Evolutionary conservation across 148 eudicot genomes (phyloP).

Genomic region (Mesembryanthemum crystallinum): DNA sequence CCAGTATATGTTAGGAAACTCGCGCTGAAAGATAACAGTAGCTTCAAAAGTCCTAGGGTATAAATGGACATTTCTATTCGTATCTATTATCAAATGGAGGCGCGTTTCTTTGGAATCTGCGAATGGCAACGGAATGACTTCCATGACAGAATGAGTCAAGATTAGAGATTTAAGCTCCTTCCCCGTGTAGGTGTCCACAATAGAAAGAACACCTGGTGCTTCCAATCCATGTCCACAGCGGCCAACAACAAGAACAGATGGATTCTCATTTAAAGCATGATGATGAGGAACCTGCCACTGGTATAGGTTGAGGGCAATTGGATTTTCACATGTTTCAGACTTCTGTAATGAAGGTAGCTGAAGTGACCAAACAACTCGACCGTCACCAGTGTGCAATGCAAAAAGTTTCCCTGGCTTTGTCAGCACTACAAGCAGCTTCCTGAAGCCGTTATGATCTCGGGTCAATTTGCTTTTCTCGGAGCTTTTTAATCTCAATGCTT

Average conservation of each 20-base stretch:
- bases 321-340: constrained; percentile 61
- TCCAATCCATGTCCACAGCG: constrained; percentile 59
- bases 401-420: constrained; percentile 83
- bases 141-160: constrained; percentile 57
- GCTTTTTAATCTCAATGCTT: constrained; percentile 74
- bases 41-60: constrained; percentile 87
- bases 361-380: constrained; percentile 86
- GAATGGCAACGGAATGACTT: constrained; percentile 80
- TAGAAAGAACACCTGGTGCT: constrained; percentile 68
- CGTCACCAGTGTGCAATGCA: constrained; percentile 97
- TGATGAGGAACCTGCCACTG: constrained; percentile 99
- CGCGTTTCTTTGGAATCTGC: constrained; percentile 87
- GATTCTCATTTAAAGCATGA: constrained; percentile 91
- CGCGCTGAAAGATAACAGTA: constrained; percentile 58
- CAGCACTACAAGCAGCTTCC: constrained; percentile 83
- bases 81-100: constrained; percentile 76
- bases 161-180: constrained; percentile 49
- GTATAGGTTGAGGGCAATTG: constrained; percentile 63
- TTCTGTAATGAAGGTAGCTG: constrained; percentile 61
- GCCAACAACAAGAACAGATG: constrained; percentile 86
- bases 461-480: constrained; percentile 92
- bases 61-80: constrained; percentile 55
- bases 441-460: constrained; percentile 94
- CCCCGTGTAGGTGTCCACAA: constrained; percentile 82
- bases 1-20: constrained; percentile 77